phyloP scores from a whole-genome alignment of 1,284 basidiomycete species.

The Blastosporella zonata region DNA sequence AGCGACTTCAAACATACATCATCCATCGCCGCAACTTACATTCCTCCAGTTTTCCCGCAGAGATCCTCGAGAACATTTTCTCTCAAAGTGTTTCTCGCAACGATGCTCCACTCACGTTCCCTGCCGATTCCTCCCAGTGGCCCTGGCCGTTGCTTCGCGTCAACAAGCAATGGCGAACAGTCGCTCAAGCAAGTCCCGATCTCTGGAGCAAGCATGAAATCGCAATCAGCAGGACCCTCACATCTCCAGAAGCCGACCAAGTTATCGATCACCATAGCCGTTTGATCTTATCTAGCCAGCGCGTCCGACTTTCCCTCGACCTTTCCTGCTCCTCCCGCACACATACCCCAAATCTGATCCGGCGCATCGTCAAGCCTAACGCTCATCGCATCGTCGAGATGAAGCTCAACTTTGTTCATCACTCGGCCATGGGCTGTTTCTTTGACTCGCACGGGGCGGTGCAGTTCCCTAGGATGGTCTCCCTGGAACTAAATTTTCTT shows the following conservation, averaged over 20 bases:
- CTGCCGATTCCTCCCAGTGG: slow-evolving; percentile 3
- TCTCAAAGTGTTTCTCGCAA: slow-evolving; percentile 1
- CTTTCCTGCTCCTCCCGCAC: slow-evolving; percentile 7
- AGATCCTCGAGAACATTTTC: slow-evolving; percentile 10
- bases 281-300: background rate
- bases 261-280: slow-evolving; percentile 3
- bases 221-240: slow-evolving; percentile 5
- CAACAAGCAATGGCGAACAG: slow-evolving; percentile 6
- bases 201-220: slow-evolving; percentile 7
- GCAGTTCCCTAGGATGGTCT: slow-evolving; percentile 1
- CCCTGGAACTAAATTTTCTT: slow-evolving; percentile 5
- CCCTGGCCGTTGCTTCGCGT: slow-evolving; percentile 8
- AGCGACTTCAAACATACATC: background rate
- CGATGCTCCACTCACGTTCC: background rate
- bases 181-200: slow-evolving; percentile 4
- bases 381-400: slow-evolving; percentile 1
- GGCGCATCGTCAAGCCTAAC: slow-evolving; percentile 1
- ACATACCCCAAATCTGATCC: background rate
- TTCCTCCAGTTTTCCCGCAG: slow-evolving; percentile 2
- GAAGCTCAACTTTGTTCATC: slow-evolving; percentile 5
- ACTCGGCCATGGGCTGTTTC: background rate
- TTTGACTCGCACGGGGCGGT: background rate
- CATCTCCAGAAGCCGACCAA: background rate
- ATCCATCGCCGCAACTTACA: background rate
- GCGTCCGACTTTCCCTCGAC: background rate